Conservation (phyloP, 108 stramenopile genomes). For the Tribonema minus region DNA sequence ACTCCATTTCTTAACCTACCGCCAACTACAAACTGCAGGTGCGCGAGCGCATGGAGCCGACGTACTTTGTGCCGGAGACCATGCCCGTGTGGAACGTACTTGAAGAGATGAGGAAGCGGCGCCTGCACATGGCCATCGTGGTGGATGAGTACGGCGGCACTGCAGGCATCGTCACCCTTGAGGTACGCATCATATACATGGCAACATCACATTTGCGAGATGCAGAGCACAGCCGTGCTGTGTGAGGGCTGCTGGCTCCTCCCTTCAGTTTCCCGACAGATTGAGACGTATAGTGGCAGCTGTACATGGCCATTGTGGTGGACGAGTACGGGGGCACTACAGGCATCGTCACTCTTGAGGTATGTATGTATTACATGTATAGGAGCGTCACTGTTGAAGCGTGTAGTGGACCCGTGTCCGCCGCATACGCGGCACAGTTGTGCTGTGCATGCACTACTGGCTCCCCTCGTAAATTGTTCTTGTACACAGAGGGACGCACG, state of each 20-base stretch:
- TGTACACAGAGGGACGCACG: too few species aligned
- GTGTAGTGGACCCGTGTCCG: too few species aligned
- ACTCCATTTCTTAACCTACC: too few species aligned
- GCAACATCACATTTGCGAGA: background rate
- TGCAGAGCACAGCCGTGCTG: background rate
- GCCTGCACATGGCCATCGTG: slow-evolving; percentile 93
- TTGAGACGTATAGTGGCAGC: slow-evolving; percentile 70
- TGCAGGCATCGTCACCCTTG: slow-evolving; percentile 88
- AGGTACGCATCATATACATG: too few species aligned
- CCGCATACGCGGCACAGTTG: background rate
- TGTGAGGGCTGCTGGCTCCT: background rate
- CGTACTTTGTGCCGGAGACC: slow-evolving; percentile 95
- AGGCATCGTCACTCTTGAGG: slow-evolving; percentile 90
- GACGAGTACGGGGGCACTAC: slow-evolving; percentile 96
- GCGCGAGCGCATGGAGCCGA: slow-evolving; percentile 76
- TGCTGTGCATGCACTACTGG: background rate
- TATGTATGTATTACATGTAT: too few species aligned
- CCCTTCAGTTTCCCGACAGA: background rate
- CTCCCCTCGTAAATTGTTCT: background rate
- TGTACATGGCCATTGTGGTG: slow-evolving; percentile 95
- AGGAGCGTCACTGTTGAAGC: too few species aligned
- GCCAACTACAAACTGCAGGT: too few species aligned
- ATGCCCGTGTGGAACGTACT: slow-evolving; percentile 91
- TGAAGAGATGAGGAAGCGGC: slow-evolving; percentile 87
- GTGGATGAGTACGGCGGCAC: slow-evolving; percentile 97